Evolutionary conservation across 139 green algal genomes (phyloP), one percentile per base, ranked within the genome.

Genomic region (Nannochloris sp.): DNA sequence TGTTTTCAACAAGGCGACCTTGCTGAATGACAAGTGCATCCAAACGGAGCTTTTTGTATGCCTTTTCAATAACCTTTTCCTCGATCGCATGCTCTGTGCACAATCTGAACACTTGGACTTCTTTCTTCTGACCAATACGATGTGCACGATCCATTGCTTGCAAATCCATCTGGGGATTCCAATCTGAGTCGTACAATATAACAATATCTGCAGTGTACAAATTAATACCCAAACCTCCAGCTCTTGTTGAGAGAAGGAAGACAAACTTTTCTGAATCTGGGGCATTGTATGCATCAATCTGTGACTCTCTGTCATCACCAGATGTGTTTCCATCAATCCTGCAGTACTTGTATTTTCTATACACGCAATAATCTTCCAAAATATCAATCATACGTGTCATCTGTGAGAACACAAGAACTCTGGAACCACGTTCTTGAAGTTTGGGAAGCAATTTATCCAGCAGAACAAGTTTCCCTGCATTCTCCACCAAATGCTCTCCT

Each of bases 41-140:
- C 62, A 99, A 82, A 8, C 89, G 84, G 76, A 99, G 85, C 85
- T 99, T 99, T 83, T 98, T 97, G 83, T 98, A 97, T 46, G 93
- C 93, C 80, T 97, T 97, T 82, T 99, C 93, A 60, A 99, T 99
- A n/a, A 98, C 90, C 87, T 99, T 99, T 76, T 97, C 93, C 75
- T 99, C 93, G 48, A 99, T 96, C 29, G 80, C 87, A 80, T 92
- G 85, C 72, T 98, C 93, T 37, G 87, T 94, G 82, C 90, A 97
- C 68, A 99, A 94, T 21, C 93, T 83, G 85, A 96, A 99, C 34
- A 98, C 81, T 77, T 94, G 85, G 72, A 99, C 94, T 81, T 98
- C 93, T 80, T 97, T 98, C 83, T 97, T 98, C 81, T 99, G 94
- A 12, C 94, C 94, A 66, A 99, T 99, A 46, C 94, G 88, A 67